Evolutionary conservation across 106 monocot genomes (phyloP).

Genomic region (Phalaenopsis equestris): DNA sequence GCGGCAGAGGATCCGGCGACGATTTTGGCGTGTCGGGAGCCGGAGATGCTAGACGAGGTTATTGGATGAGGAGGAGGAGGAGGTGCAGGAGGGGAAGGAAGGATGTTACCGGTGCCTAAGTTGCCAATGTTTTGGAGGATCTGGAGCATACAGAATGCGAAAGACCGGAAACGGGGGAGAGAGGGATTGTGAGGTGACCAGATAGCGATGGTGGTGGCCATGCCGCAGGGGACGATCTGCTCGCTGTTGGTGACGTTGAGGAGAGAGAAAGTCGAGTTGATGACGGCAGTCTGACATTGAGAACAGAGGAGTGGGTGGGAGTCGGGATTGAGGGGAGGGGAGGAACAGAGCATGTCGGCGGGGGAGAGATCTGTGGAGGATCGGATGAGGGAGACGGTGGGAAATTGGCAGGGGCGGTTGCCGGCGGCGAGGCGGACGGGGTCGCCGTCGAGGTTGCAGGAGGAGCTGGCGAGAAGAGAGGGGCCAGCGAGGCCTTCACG

Average conservation of each 20-base stretch:
- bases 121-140: constrained; percentile 40
- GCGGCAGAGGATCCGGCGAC: constrained; percentile 32
- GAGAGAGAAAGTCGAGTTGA: constrained; percentile 28
- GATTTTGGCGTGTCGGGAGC: constrained; percentile 19
- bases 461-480: constrained; percentile 34
- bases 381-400: constrained; percentile 25
- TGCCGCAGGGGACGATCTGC: constrained; percentile 54
- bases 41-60: not conserved
- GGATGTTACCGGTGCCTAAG: constrained; percentile 24
- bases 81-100: constrained; percentile 40
- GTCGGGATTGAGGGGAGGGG: constrained; percentile 9
- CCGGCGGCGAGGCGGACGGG: constrained; percentile 35
- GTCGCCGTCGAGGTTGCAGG: constrained; percentile 12
- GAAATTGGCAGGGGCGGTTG: constrained; percentile 44
- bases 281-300: constrained; percentile 46
- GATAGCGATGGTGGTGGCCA: constrained; percentile 50
- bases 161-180: constrained; percentile 30
- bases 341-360: constrained; percentile 26
- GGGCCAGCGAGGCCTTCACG: constrained; percentile 35
- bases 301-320: constrained; percentile 22
- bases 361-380: constrained; percentile 24
- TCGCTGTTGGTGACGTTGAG: constrained; percentile 25
- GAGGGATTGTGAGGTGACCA: constrained; percentile 30
- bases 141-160: constrained; percentile 41
- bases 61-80: constrained; percentile 13